phyloP scores from a whole-genome alignment of 176 grass and related monocot species.

The Musa schizocarpa region DNA sequence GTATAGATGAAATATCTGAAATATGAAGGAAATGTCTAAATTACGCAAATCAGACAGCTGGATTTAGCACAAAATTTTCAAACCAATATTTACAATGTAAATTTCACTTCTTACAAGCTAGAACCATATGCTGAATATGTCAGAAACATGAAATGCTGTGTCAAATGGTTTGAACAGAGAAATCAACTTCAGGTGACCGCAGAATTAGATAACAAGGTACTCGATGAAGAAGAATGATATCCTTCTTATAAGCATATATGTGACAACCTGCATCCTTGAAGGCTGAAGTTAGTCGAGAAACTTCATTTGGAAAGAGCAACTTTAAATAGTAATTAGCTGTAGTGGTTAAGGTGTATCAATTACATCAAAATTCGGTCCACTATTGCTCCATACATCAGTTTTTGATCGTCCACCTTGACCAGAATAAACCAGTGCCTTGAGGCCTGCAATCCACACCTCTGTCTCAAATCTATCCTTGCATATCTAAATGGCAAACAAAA shows the following conservation, averaged over 20 bases:
- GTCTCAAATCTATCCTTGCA: slow-evolving; percentile 21
- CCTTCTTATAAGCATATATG: slow-evolving; percentile 9
- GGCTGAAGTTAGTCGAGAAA: slow-evolving; percentile 8
- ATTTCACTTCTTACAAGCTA: neutral
- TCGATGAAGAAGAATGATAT: neutral
- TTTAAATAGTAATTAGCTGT: slow-evolving; percentile 9
- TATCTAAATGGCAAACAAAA: slow-evolving; percentile 1
- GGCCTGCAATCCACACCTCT: slow-evolving; percentile 13
- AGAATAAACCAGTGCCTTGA: slow-evolving; percentile 12
- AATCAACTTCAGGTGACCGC: neutral
- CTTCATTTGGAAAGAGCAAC: slow-evolving; percentile 11
- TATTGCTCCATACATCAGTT: slow-evolving; percentile 22
- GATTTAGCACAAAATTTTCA: neutral
- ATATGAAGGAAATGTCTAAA: neutral
- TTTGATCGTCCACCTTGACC: slow-evolving; percentile 13
- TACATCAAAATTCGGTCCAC: slow-evolving; percentile 23
- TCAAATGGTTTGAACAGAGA: neutral
- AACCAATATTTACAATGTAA: neutral
- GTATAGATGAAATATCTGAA: neutral
- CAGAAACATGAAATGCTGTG: neutral
- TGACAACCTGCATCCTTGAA: slow-evolving; percentile 11
- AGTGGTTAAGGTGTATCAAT: neutral
- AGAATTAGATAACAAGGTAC: slow-evolving; percentile 6
- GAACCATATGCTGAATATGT: neutral
- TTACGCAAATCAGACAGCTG: neutral